Base-by-base conservation (phyloP, 768 basidiomycete genomes). In the Gloeostereum incarnatum region DNA sequence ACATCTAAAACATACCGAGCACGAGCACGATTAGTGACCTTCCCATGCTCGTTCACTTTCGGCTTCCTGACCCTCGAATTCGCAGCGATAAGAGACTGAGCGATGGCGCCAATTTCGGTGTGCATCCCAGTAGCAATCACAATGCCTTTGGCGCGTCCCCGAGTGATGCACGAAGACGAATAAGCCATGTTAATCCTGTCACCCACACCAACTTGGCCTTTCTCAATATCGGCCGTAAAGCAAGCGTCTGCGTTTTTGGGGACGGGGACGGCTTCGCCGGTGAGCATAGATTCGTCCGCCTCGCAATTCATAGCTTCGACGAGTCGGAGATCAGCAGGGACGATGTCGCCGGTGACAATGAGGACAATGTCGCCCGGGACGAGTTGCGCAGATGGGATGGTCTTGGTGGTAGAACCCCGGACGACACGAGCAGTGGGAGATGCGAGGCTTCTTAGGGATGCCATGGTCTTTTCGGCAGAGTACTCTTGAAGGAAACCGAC, bases 241-340 rank as follows among this genome's bases (percentile, higher is more conserved):
- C n/a, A n/a, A n/a, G n/a, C n/a, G 7, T n/a, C n/a, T n/a, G n/a
- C n/a, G n/a, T n/a, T n/a, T 17, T 33, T 33, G 8, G 16, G 7
- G 11, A 33, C 31, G 7, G 31, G 31, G 8, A 33, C 10, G 7
- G 31, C 31, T 43, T 66, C 65, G 3, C 65, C 66, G 5, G 73
- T 75, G 9, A 75, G 57, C 19, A 75, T 58, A 9, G 67, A 59
- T 29, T 69, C 53, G 41, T 75, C 72, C 21, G 71, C 60, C 31
- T 60, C 58, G 34, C 70, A 53, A 44, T 73, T 70, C 2, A 60
- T 62, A 21, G 59, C 60, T 1, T 66, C 52, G 26, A 73, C 59
- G 17, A 78, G 54, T 20, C 72, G 62, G n/a, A 78, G 45, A 46
- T 78, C 75, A 9, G 75, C 74, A 0, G 75, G 75, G 4, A 77